Percentiles rank a stretch among this genome's conserved stretches.
These are phyloP conservation scores for Wickerhamiella allomyrinae DNA, from an alignment of 805 yeast species.

Conservation along the genomic window DNA sequence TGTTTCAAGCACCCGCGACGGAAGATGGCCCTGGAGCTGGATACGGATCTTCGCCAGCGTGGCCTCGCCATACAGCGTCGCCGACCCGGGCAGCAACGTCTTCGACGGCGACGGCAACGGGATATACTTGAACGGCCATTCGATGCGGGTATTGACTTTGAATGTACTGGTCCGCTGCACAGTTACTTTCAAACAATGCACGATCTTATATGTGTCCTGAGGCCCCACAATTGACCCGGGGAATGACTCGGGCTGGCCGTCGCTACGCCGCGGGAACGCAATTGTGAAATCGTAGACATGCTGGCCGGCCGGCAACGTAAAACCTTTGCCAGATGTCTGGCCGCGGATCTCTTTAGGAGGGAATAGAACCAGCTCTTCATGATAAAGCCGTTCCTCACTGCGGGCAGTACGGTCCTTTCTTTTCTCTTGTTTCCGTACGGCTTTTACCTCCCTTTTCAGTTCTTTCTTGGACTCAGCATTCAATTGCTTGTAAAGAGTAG, in stretches of 20 bases:
- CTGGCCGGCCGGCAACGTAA: constrained; percentile 6
- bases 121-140: constrained; percentile 2
- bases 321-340: constrained; percentile 3
- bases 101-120: neutral
- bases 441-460: neutral
- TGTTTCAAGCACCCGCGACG: neutral
- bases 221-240: constrained; percentile 4
- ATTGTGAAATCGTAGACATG: constrained; percentile 8
- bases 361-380: constrained; percentile 4
- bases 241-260: neutral
- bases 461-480: neutral
- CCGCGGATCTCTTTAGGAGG: constrained; percentile 2
- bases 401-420: neutral
- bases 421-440: neutral
- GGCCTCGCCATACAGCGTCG: neutral
- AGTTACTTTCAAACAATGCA: constrained; percentile 6
- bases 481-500: neutral
- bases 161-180: constrained; percentile 3
- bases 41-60: neutral
- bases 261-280: constrained; percentile 2
- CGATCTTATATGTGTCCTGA: neutral
- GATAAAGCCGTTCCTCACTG: constrained; percentile 1
- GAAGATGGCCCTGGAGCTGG: neutral
- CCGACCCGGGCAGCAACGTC: neutral
- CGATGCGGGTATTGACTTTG: constrained; percentile 5